Evolutionary conservation across 108 stramenopile species (phyloP).

Genomic region (Schizochytrium sp.): DNA sequence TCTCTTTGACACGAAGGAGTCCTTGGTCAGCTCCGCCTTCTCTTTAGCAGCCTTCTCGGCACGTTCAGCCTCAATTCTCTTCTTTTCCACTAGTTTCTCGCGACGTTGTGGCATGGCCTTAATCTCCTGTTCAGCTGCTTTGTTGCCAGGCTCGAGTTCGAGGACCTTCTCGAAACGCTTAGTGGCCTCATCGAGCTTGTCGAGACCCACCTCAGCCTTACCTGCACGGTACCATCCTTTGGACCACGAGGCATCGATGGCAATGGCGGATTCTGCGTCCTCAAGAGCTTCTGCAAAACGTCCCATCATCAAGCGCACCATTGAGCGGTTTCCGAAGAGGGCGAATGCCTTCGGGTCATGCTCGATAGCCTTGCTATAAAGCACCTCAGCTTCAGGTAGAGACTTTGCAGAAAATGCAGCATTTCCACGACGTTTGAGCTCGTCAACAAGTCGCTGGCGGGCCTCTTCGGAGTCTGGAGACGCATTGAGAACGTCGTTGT

Average conservation of each 20-base stretch:
- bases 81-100: constrained; percentile 79
- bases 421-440: constrained; percentile 59
- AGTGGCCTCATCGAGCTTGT: constrained; percentile 50
- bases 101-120: constrained; percentile 74
- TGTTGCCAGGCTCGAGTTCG: constrained; percentile 53
- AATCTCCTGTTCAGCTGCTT: constrained; percentile 27
- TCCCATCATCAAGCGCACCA: constrained; percentile 39
- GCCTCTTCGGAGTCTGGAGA: constrained; percentile 51
- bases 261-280: constrained; percentile 33
- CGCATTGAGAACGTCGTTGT: constrained; percentile 58
- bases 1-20: constrained; percentile 76
- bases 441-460: constrained; percentile 28
- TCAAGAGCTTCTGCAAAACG: constrained; percentile 17
- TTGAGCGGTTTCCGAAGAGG: constrained; percentile 30
- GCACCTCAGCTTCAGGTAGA: constrained; percentile 45
- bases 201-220: constrained; percentile 49
- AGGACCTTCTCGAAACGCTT: constrained; percentile 29
- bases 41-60: constrained; percentile 85
- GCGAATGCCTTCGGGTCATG: constrained; percentile 21
- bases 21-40: constrained; percentile 74
- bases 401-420: constrained; percentile 38
- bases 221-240: constrained; percentile 18
- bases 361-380: constrained; percentile 57
- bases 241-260: constrained; percentile 29
- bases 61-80: constrained; percentile 75